Percentiles rank a stretch among this genome's conserved stretches.
Conservation (phyloP, 2,329 filamentous ascomycete species). For the Epichloe glyceriae region DNA sequence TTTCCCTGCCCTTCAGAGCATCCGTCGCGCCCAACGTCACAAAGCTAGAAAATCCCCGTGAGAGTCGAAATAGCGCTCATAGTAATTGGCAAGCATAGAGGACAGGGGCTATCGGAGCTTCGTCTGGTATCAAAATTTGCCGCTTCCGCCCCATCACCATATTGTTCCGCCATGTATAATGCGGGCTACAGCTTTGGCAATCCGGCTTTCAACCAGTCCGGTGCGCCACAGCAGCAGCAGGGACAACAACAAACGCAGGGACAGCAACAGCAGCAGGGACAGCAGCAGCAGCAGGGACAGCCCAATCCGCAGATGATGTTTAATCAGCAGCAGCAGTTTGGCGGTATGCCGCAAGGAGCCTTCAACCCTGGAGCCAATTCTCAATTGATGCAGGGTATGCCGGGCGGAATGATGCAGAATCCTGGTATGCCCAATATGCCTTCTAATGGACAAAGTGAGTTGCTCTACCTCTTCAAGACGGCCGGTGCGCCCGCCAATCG, state of each 20-base stretch:
- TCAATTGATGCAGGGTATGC: conserved; percentile 42
- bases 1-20: not conserved
- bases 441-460: conserved; percentile 48
- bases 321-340: conserved; percentile 41
- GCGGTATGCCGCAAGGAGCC: conserved; percentile 37
- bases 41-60: not conserved
- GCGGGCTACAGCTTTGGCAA: conserved; percentile 41
- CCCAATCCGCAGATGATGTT: conserved; percentile 44
- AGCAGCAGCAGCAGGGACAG: conserved; percentile 22
- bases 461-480: not conserved
- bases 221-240: conserved; percentile 16
- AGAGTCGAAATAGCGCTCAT: not conserved
- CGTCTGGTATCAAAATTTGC: not conserved
- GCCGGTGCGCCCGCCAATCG: not conserved
- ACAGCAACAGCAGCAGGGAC: conserved; percentile 31
- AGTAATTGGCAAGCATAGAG: not conserved
- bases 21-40: not conserved
- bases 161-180: conserved; percentile 36
- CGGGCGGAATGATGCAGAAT: conserved; percentile 52
- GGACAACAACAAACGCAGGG: conserved; percentile 33
- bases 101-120: not conserved
- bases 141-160: not conserved
- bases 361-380: conserved; percentile 39
- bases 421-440: conserved; percentile 46
- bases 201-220: conserved; percentile 31